These are phyloP conservation scores for Candolleomyces aberdarensis DNA, from an alignment of 768 basidiomycete genomes.

Conservation along the genomic window DNA sequence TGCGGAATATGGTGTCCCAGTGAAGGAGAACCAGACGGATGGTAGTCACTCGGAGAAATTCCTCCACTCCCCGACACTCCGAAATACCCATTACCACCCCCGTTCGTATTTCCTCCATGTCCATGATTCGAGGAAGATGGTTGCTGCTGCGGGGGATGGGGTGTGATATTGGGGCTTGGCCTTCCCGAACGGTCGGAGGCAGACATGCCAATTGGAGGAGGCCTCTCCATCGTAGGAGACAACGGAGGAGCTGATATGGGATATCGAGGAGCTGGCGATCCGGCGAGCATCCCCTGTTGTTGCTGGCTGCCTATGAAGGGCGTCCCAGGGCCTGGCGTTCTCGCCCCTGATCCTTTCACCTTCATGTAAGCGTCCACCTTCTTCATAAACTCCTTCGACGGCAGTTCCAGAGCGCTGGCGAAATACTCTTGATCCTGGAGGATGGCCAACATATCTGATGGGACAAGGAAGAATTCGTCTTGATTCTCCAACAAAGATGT, in stretches of 20 bases:
- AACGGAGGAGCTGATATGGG: background rate
- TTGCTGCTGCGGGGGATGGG: background rate
- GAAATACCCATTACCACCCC: background rate
- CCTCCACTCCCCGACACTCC: background rate
- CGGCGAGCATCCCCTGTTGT: background rate
- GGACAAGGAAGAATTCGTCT: slow-evolving; percentile 95
- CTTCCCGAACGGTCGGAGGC: slow-evolving; percentile 8
- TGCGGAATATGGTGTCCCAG: background rate
- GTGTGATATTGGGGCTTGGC: slow-evolving; percentile 7
- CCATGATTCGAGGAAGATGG: slow-evolving; percentile 3
- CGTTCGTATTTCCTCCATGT: background rate
- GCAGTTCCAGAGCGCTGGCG: slow-evolving; percentile 80
- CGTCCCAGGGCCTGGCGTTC: slow-evolving; percentile 4
- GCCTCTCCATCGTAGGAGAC: slow-evolving; percentile 11
- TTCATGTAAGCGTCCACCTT: slow-evolving; percentile 91
- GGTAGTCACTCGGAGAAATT: slow-evolving; percentile 2
- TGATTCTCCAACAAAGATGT: slow-evolving; percentile 87
- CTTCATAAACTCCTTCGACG: slow-evolving; percentile 93
- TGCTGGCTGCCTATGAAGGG: slow-evolving; percentile 1
- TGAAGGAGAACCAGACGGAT: background rate
- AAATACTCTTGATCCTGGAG: slow-evolving; percentile 94
- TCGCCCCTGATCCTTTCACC: slow-evolving; percentile 41
- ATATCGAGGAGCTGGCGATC: slow-evolving; percentile 1
- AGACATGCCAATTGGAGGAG: slow-evolving; percentile 5
- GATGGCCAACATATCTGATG: slow-evolving; percentile 82